Evolutionary conservation across 2,329 filamentous ascomycete species (phyloP), one percentile per base, ranked within the genome.

Genomic region (Pyrenochaeta sp.): DNA sequence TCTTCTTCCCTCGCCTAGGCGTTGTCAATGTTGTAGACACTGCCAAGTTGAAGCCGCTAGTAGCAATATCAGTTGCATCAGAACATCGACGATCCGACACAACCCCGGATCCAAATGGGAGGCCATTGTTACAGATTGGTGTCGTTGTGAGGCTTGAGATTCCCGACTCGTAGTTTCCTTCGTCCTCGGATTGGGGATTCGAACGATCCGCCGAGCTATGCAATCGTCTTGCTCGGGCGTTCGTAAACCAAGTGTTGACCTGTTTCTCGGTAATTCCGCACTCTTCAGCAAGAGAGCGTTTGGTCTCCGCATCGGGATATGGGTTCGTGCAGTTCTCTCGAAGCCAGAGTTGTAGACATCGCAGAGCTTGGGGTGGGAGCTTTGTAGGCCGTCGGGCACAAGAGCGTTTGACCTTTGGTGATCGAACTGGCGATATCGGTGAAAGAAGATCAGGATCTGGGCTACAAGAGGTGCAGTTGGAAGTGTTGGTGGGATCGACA

Each of bases 191-290:
- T 3, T 45, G 56, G 17, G 57, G 31, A 29, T 50, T 20, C 47
- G 54, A 45, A 6, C 27, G 35, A 21, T 63, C 48, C 30, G 56
- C 31, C 61, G 63, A 39, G 54, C 30, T 30, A 32, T 56, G 7
- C 23, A 74, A 46, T 39, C 66, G 63, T 18, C 71, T 56, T 21
- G 71, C 71, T 40, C 72, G 55, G 3, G 70, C 70, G 41, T 75
- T 74, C 3, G 70, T 73, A 37, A 74, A 73, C 72, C 72, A 74
- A 18, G 72, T 74, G 4, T 56, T 69, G 1, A 74, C 66, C 45
- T 75, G 72, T 40, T 72, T 74, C 49, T 72, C 66, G 0, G 71
- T 71, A 32, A 74, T 72, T 2, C 64, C 64, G 48, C 69, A 74
- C 23, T 65, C 60, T 33, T 66, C 56, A 14, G 72, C 69, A 20